phyloP scores from a whole-genome alignment of 345 rosid species.

The Ailanthus altissimus region DNA sequence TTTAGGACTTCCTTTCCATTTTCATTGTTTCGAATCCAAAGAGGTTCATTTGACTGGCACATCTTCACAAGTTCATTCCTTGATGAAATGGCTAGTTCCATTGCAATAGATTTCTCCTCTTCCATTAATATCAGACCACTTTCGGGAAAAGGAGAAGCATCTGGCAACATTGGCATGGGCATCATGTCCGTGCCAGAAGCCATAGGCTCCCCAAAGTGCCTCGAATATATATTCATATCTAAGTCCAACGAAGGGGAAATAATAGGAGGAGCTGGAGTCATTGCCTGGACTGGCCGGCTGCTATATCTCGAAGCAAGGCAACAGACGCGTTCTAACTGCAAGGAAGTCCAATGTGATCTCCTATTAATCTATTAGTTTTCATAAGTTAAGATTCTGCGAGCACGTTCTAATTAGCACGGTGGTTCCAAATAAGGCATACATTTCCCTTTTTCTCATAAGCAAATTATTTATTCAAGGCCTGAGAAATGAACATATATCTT shows the following conservation, averaged over 20 bases:
- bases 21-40: slow-evolving; percentile 58
- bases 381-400: not conserved
- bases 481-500: not conserved
- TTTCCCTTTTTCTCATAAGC: too few relatives aligned
- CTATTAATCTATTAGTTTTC: not conserved
- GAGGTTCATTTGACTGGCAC: slow-evolving; percentile 62
- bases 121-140: slow-evolving; percentile 49
- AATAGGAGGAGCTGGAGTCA: slow-evolving; percentile 40
- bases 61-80: slow-evolving; percentile 65
- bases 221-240: slow-evolving; percentile 69
- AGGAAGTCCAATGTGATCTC: not conserved
- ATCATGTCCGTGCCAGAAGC: slow-evolving; percentile 46
- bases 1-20: slow-evolving; percentile 48
- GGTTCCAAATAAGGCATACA: too few relatives aligned
- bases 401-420: not conserved
- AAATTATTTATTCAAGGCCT: too few relatives aligned
- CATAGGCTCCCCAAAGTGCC: slow-evolving; percentile 47
- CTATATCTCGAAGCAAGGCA: slow-evolving; percentile 56
- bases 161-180: slow-evolving; percentile 50
- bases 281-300: slow-evolving; percentile 52
- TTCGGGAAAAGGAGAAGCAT: slow-evolving; percentile 37
- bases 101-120: slow-evolving; percentile 66
- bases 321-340: slow-evolving; percentile 75
- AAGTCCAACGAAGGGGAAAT: slow-evolving; percentile 62
- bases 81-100: slow-evolving; percentile 71